A percentile compares a stretch with the other conserved stretches of the same genome.
These are phyloP conservation scores for Incumbomyces delicatus DNA, from an alignment of 2,329 filamentous ascomycete species.

Conservation along the genomic window DNA sequence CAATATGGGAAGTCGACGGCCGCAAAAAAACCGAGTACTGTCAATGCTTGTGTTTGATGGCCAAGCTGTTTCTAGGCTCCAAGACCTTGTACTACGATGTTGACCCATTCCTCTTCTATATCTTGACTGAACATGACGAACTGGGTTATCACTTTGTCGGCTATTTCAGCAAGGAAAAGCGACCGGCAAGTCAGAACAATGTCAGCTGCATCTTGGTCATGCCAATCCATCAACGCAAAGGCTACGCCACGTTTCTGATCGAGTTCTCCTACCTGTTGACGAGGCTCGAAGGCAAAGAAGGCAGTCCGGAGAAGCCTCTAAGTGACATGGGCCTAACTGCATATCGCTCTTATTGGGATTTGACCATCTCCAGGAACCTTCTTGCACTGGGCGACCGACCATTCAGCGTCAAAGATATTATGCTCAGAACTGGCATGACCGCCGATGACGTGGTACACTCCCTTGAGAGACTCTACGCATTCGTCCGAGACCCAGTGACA, in stretches of 20 bases:
- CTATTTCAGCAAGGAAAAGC: conserved; percentile 99
- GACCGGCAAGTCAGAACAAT: conserved; percentile 88
- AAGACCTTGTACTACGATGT: conserved; percentile 99
- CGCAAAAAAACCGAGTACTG: conserved; percentile 92
- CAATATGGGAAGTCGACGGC: conserved; percentile 96
- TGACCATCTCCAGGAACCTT: conserved; percentile 77
- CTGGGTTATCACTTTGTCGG: conserved; percentile 92
- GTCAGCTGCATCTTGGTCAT: conserved; percentile 94
- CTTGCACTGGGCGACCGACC: conserved; percentile 45
- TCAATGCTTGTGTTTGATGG: conserved; percentile 85
- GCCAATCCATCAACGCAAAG: conserved; percentile 92
- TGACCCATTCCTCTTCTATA: conserved; percentile 97
- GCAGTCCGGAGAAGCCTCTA: conserved; percentile 91
- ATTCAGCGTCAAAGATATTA: conserved; percentile 45
- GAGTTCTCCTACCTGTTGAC: conserved; percentile 98
- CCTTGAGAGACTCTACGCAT: conserved; percentile 76
- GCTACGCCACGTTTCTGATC: conserved; percentile 91
- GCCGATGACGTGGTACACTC: conserved; percentile 92
- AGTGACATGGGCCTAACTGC: conserved; percentile 97
- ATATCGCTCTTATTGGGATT: conserved; percentile 93
- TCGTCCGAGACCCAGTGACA: conserved; percentile 82
- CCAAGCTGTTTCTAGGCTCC: conserved; percentile 93
- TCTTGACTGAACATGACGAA: conserved; percentile 84
- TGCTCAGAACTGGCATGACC: conserved; percentile 79
- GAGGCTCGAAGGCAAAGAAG: conserved; percentile 82